Conservation (phyloP, 768 basidiomycete species). For the Imleria badia region DNA sequence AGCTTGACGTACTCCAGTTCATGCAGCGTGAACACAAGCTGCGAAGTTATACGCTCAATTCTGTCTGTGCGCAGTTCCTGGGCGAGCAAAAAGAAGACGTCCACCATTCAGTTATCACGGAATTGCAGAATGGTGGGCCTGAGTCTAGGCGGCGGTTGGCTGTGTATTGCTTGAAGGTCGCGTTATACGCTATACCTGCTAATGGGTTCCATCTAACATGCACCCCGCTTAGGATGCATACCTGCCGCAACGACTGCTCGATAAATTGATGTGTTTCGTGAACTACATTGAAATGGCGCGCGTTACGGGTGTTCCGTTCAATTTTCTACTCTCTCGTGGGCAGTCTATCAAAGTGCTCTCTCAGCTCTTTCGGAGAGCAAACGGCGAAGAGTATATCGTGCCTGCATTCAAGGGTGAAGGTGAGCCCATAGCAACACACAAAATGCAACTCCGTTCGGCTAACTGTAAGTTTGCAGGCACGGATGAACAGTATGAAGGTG, state of each 20-base stretch:
- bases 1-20: constrained; percentile 93
- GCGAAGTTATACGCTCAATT: constrained; percentile 95
- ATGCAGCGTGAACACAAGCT: constrained; percentile 99
- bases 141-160: constrained; percentile 92
- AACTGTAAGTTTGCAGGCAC: constrained; percentile 48
- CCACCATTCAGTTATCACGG: constrained; percentile 97
- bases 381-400: constrained; percentile 86
- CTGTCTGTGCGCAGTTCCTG: constrained; percentile 96
- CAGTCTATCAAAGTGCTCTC: constrained; percentile 99
- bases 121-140: constrained; percentile 93
- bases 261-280: constrained; percentile 98
- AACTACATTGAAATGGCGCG: constrained; percentile 99
- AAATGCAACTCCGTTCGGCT: background rate
- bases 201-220: constrained; percentile 1
- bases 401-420: constrained; percentile 87
- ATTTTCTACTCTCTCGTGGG: constrained; percentile 87
- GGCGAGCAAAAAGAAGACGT: constrained; percentile 99
- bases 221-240: constrained; percentile 78
- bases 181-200: background rate
- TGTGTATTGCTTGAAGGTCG: constrained; percentile 95
- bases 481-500: constrained; percentile 98
- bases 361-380: constrained; percentile 91
- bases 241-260: constrained; percentile 91
- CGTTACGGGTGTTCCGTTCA: constrained; percentile 99
- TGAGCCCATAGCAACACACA: constrained; percentile 23